Evolutionary conservation across 805 yeast genomes (phyloP).

Genomic region (Lipomyces spencermartinsiae): DNA sequence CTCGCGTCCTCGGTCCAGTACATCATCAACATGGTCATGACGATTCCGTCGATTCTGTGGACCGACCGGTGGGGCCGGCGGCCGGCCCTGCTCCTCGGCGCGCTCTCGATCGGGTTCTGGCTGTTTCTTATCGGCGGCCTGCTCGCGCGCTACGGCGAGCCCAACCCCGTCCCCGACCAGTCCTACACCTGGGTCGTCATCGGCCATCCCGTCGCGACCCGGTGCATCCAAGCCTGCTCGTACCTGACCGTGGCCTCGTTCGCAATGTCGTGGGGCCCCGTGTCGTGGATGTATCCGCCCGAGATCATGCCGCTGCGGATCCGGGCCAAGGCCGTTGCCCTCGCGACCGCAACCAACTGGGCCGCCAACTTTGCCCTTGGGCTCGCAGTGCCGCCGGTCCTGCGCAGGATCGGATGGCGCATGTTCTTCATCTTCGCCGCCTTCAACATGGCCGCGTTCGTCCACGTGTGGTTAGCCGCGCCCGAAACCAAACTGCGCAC

Average conservation of each 20-base stretch:
- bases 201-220: conserved; percentile 62
- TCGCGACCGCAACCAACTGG: conserved; percentile 73
- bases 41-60: conserved; percentile 60
- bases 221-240: conserved; percentile 55
- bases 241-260: conserved; percentile 65
- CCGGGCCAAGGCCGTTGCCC: conserved; percentile 66
- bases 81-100: conserved; percentile 64
- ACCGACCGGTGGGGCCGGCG: conserved; percentile 73
- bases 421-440: conserved; percentile 72
- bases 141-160: conserved; percentile 54
- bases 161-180: conserved; percentile 54
- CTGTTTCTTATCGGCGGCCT: conserved; percentile 73
- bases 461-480: conserved; percentile 65
- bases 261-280: conserved; percentile 61
- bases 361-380: conserved; percentile 68
- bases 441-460: conserved; percentile 45
- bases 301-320: conserved; percentile 66
- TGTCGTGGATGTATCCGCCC: conserved; percentile 71
- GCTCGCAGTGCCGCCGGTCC: conserved; percentile 67
- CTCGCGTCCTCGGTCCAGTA: conserved; percentile 54
- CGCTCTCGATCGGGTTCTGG: conserved; percentile 65
- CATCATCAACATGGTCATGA: conserved; percentile 56
- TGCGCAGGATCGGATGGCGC: conserved; percentile 58
- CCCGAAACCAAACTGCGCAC: conserved; percentile 92
- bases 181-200: conserved; percentile 49